Percentiles rank a stretch among this genome's conserved stretches.
Evolutionary conservation across 805 yeast genomes (phyloP).

Genomic region (Candida lessepsii): DNA sequence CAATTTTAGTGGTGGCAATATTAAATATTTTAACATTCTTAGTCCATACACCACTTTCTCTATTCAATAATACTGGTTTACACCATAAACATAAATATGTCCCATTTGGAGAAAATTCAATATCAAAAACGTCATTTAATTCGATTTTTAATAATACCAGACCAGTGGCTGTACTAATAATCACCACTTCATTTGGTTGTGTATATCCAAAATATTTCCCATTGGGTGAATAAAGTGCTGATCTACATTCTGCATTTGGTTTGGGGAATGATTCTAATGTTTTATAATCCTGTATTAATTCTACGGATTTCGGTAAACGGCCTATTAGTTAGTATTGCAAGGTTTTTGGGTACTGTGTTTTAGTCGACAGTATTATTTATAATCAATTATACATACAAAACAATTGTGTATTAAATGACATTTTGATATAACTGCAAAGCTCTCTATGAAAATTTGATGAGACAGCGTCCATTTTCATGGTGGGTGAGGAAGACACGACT

Average conservation of each 20-base stretch:
- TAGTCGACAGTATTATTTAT: not conserved
- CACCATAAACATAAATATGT: conserved; percentile 85
- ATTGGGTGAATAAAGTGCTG: conserved; percentile 63
- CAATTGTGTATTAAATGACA: conserved; percentile 17
- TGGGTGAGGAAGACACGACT: conserved; percentile 8
- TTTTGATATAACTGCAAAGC: conserved; percentile 3
- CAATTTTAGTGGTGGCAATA: conserved; percentile 45
- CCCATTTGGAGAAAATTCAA: conserved; percentile 88
- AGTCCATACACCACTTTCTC: conserved; percentile 69
- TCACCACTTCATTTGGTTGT: conserved; percentile 57
- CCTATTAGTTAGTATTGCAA: conserved; percentile 30
- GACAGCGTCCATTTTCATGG: conserved; percentile 9
- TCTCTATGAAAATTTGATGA: conserved; percentile 8
- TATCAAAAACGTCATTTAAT: conserved; percentile 69
- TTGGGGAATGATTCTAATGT: conserved; percentile 35
- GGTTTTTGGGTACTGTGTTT: not conserved
- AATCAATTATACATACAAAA: conserved; percentile 14
- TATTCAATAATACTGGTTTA: conserved; percentile 65
- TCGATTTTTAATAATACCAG: conserved; percentile 46
- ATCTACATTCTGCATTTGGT: conserved; percentile 52
- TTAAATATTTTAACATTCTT: conserved; percentile 81
- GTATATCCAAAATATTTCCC: conserved; percentile 73
- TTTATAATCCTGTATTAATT: conserved; percentile 45
- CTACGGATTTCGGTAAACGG: conserved; percentile 58
- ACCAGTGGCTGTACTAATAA: conserved; percentile 49